Evolutionary conservation across 441 rosid species (phyloP).

Genomic region (Brassica hybrid): DNA sequence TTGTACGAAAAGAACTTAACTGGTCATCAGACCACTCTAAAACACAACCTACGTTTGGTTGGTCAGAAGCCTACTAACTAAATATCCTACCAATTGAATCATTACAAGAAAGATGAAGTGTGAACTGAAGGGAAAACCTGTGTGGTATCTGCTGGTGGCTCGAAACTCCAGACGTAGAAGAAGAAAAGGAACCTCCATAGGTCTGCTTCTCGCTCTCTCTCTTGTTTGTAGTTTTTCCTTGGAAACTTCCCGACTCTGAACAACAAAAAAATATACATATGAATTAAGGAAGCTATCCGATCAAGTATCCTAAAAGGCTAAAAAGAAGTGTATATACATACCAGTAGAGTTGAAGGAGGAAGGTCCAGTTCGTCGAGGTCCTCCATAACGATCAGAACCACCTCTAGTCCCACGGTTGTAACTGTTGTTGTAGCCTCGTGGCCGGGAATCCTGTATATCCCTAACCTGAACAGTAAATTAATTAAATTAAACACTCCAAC

Average conservation of each 20-base stretch:
- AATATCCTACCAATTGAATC: background rate
- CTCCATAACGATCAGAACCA: constrained; percentile 68
- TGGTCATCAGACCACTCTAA: background rate
- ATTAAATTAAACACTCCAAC: constrained; percentile 5
- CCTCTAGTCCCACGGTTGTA: constrained; percentile 67
- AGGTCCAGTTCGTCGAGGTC: constrained; percentile 66
- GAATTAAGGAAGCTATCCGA: background rate
- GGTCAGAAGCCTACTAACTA: background rate
- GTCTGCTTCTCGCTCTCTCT: constrained; percentile 54
- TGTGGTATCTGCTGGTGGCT: constrained; percentile 44
- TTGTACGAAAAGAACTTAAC: background rate
- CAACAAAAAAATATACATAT: background rate
- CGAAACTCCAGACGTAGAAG: constrained; percentile 44
- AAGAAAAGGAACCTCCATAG: constrained; percentile 55
- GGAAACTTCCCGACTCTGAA: constrained; percentile 61
- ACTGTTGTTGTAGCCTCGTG: constrained; percentile 60
- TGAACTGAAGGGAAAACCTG: constrained; percentile 49
- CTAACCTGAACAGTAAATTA: constrained; percentile 51
- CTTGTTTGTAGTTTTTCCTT: constrained; percentile 61
- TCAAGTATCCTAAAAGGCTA: background rate
- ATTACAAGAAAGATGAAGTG: constrained; percentile 13
- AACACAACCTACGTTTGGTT: background rate
- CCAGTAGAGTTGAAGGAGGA: constrained; percentile 56
- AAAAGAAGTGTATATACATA: constrained; percentile 34
- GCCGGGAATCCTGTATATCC: constrained; percentile 59